Evolutionary conservation across 2,329 filamentous ascomycete genomes (phyloP), one percentile per base, ranked within the genome.

Genomic region (Claviceps citrina): DNA sequence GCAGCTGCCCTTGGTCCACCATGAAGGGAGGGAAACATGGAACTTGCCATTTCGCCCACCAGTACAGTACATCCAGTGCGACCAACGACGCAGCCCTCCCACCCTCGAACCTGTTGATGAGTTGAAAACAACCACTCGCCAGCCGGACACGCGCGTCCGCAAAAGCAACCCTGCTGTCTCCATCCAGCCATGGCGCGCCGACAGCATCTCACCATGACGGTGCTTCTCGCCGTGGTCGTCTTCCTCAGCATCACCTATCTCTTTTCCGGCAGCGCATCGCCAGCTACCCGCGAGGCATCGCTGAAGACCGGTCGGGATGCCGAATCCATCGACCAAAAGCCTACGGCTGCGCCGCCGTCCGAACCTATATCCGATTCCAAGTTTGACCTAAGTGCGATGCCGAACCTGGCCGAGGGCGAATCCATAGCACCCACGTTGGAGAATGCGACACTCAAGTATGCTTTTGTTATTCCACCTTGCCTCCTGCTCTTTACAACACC

Each of bases 401-500:
- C 71, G 20, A 59, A 59, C 32, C 59, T 80, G 15, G 64, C 85
- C 18, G 67, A 69, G 15, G 82, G 81, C 41, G 75, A 75, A 41
- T 78, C 77, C 3, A 89, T 86, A 51, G 83, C 83, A 38, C 79
- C 82, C 1, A 86, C 84, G 61, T 65, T 91, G 39, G 84, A 83
- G 54, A 91, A 91, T 60, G 82, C 80, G 44, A 91, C 84, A 6
- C 66, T 76, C 40, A 91, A 89, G 78, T 81, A 65, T 37, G 67
- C 53, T 30, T 35, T 2, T 2, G 8, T 24, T 8, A 24, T 24
- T 24, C 22, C 5, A 24, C 22, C 22, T 7, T 24, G 16, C 12
- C 20, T 4, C n/a, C 16, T 26, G 16, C 15, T 8, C 5, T n/a
- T n/a, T n/a, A 10, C 6, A 28, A 16, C 5, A 24, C 22, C 22